A percentile compares a stretch with the other conserved stretches of the same genome.
Evolutionary conservation across 257 asterid genomes (phyloP).

Genomic region (Gynochthodes officinalis): DNA sequence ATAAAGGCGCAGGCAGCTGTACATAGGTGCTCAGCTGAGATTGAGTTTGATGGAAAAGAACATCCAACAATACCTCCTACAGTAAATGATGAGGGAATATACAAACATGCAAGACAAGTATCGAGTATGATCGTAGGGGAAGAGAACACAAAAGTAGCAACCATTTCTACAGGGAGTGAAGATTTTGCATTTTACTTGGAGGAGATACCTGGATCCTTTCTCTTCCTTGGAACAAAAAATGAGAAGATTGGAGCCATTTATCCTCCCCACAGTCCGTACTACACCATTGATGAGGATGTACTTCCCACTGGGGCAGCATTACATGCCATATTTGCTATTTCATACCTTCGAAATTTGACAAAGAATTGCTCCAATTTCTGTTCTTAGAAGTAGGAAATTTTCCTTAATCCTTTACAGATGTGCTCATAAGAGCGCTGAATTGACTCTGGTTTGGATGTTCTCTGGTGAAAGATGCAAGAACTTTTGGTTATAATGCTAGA

Average conservation of each 20-base stretch:
- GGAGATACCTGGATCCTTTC: slow-evolving; percentile 29
- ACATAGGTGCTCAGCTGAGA: slow-evolving; percentile 30
- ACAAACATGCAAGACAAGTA: slow-evolving; percentile 27
- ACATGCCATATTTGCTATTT: slow-evolving; percentile 49
- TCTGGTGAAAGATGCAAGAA: no score
- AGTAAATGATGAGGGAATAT: slow-evolving; percentile 34
- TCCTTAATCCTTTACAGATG: background rate
- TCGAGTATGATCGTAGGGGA: slow-evolving; percentile 40
- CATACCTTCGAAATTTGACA: slow-evolving; percentile 27
- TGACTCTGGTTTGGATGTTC: no score
- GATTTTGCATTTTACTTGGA: slow-evolving; percentile 54
- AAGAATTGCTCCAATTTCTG: background rate
- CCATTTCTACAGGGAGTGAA: slow-evolving; percentile 48
- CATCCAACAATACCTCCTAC: slow-evolving; percentile 52
- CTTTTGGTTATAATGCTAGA: no score
- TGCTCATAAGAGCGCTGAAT: no score
- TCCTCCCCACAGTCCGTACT: slow-evolving; percentile 52
- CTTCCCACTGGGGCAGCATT: slow-evolving; percentile 57
- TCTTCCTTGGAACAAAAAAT: slow-evolving; percentile 39
- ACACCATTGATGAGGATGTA: slow-evolving; percentile 48
- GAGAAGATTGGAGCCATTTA: slow-evolving; percentile 34
- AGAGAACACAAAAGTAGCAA: slow-evolving; percentile 30
- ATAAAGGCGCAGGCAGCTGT: slow-evolving; percentile 44
- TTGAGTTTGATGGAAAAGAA: slow-evolving; percentile 40
- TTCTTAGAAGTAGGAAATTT: background rate